Evolutionary conservation across 164 flowering plant species (phyloP).

Genomic region (Aristolochia fimbriata): DNA sequence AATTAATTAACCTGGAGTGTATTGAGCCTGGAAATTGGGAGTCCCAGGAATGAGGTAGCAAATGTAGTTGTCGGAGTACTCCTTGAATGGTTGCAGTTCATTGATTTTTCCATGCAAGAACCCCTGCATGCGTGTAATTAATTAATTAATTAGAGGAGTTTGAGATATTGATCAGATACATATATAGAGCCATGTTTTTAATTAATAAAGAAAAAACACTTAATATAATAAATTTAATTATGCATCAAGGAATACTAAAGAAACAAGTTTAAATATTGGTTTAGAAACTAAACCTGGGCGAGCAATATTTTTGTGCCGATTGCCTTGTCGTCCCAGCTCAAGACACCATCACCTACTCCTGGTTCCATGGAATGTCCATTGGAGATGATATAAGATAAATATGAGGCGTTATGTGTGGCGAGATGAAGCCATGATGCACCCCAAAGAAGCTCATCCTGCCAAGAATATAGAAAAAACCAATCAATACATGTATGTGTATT

Average conservation of each 20-base stretch:
- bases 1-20: constrained; percentile 70
- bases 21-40: constrained; percentile 57
- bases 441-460: constrained; percentile 89
- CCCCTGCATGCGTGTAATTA: constrained; percentile 26
- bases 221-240: background rate
- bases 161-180: no score
- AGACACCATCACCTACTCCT: constrained; percentile 59
- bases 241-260: background rate
- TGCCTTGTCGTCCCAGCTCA: constrained; percentile 90
- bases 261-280: background rate
- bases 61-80: constrained; percentile 72
- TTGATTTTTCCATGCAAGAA: constrained; percentile 37
- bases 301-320: constrained; percentile 77
- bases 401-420: constrained; percentile 48
- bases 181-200: background rate
- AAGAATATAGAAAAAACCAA: background rate
- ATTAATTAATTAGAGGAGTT: no score
- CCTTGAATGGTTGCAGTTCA: constrained; percentile 53
- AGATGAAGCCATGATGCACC: constrained; percentile 85
- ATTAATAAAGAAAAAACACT: background rate
- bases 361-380: constrained; percentile 78
- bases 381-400: constrained; percentile 55
- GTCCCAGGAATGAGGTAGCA: constrained; percentile 79
- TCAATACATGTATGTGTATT: no score
- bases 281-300: constrained; percentile 37